These are phyloP conservation scores for Coemansia erecta DNA, from an alignment of 192 early-diverging fungal species.

Conservation along the genomic window DNA sequence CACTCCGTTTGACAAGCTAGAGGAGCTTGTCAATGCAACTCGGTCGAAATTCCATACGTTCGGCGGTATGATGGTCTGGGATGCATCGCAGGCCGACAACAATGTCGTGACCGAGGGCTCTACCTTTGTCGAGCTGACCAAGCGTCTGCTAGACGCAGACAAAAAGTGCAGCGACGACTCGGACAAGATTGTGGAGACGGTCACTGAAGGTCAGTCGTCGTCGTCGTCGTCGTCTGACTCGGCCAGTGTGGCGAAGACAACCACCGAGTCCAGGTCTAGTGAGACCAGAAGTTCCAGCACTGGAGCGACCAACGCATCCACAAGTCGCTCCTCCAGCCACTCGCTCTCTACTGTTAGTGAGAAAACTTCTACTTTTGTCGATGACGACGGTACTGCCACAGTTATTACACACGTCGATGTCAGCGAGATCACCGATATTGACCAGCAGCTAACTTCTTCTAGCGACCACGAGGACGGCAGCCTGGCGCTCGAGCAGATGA, in stretches of 20 bases:
- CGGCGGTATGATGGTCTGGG: slow-evolving; percentile 77
- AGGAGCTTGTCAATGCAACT: slow-evolving; percentile 51
- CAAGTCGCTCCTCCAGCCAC: too few species aligned
- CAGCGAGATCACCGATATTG: slow-evolving; percentile 16
- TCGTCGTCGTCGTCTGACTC: neutral
- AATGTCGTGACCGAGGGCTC: slow-evolving; percentile 30
- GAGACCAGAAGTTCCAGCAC: neutral
- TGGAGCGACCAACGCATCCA: neutral
- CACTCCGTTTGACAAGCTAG: slow-evolving; percentile 47
- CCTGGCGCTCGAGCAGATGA: slow-evolving; percentile 12
- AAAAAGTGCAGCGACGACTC: slow-evolving; percentile 37
- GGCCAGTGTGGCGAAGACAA: neutral
- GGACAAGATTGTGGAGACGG: neutral
- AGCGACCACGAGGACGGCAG: neutral
- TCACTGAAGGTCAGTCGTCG: neutral
- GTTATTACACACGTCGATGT: slow-evolving; percentile 14
- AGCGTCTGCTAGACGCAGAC: slow-evolving; percentile 32
- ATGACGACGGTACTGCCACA: slow-evolving; percentile 7
- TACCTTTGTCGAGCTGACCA: slow-evolving; percentile 23
- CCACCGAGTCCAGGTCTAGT: neutral
- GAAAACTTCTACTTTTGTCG: slow-evolving; percentile 10
- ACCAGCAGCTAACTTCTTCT: neutral
- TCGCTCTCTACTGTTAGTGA: neutral
- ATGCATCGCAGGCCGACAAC: slow-evolving; percentile 62
- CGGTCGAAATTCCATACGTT: slow-evolving; percentile 56